These are phyloP conservation scores for Hymenoscyphus albidus DNA, from an alignment of 2,329 filamentous ascomycete genomes.

Conservation along the genomic window DNA sequence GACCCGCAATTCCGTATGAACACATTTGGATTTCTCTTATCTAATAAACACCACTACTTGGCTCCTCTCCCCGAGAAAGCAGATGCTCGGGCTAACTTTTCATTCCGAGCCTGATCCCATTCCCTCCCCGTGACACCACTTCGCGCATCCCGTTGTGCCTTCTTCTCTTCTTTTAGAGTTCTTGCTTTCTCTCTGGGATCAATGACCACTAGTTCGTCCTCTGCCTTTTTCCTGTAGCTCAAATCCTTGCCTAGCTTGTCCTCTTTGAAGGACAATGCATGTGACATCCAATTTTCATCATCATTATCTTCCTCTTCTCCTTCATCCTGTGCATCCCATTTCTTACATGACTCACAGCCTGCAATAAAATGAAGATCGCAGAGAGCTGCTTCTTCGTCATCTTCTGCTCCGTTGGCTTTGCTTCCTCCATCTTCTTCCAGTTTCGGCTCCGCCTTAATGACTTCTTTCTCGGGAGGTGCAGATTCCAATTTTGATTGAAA, in stretches of 20 bases:
- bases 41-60: slow-evolving; percentile 35
- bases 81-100: slow-evolving; percentile 50
- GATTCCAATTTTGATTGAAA: slow-evolving; percentile 75
- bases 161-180: slow-evolving; percentile 64
- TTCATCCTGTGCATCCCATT: slow-evolving; percentile 61
- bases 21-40: slow-evolving; percentile 1
- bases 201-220: slow-evolving; percentile 88
- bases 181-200: slow-evolving; percentile 82
- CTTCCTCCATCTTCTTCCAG: slow-evolving; percentile 26
- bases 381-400: slow-evolving; percentile 67
- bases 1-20: background rate
- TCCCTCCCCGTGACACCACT: slow-evolving; percentile 49
- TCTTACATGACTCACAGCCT: slow-evolving; percentile 86
- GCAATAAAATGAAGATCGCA: slow-evolving; percentile 96
- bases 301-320: slow-evolving; percentile 53
- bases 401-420: slow-evolving; percentile 35
- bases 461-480: slow-evolving; percentile 41
- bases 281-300: slow-evolving; percentile 78
- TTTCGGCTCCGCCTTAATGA: slow-evolving; percentile 23
- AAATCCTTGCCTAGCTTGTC: slow-evolving; percentile 89
- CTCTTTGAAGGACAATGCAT: slow-evolving; percentile 79
- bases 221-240: slow-evolving; percentile 83
- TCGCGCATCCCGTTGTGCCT: slow-evolving; percentile 52
- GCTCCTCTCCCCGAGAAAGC: slow-evolving; percentile 55
- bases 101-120: slow-evolving; percentile 57